These are phyloP conservation scores for Colletotrichum sp. DNA, from an alignment of 2,329 filamentous ascomycete genomes.

Conservation along the genomic window DNA sequence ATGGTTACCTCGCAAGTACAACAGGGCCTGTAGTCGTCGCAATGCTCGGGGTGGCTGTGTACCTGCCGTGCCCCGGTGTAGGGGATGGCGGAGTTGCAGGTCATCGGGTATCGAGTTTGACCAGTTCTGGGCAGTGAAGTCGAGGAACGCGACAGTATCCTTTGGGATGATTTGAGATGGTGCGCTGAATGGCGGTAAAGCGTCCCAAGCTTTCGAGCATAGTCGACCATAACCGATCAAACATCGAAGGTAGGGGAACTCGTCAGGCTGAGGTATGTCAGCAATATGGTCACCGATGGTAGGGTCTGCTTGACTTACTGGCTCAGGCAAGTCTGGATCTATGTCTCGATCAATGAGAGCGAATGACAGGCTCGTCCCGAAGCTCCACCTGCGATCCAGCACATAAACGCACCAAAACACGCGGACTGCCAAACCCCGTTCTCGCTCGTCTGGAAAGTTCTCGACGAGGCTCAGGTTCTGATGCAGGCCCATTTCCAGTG, in stretches of 20 bases:
- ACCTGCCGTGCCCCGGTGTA: conserved; percentile 32
- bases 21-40: conserved; percentile 44
- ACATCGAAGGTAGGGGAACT: conserved; percentile 46
- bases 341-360: conserved; percentile 53
- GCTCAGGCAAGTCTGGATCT: conserved; percentile 51
- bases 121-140: conserved; percentile 49
- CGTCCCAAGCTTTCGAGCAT: conserved; percentile 51
- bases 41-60: conserved; percentile 36
- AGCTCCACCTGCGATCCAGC: conserved; percentile 56
- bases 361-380: conserved; percentile 55
- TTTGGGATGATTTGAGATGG: conserved; percentile 36
- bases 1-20: conserved; percentile 50
- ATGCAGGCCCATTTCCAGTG: conserved; percentile 54
- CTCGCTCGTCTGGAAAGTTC: conserved; percentile 35
- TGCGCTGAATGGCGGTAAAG: conserved; percentile 40
- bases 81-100: conserved; percentile 39
- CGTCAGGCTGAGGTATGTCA: conserved; percentile 25
- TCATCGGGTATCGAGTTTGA: conserved; percentile 48
- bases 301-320: conserved; percentile 27
- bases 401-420: conserved; percentile 60
- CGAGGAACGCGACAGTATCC: conserved; percentile 44
- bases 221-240: conserved; percentile 53
- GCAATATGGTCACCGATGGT: rapidly evolving
- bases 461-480: conserved; percentile 46
- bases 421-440: conserved; percentile 34